phyloP scores from a whole-genome alignment of 2,329 filamentous ascomycete species.

The Moelleriella libera region DNA sequence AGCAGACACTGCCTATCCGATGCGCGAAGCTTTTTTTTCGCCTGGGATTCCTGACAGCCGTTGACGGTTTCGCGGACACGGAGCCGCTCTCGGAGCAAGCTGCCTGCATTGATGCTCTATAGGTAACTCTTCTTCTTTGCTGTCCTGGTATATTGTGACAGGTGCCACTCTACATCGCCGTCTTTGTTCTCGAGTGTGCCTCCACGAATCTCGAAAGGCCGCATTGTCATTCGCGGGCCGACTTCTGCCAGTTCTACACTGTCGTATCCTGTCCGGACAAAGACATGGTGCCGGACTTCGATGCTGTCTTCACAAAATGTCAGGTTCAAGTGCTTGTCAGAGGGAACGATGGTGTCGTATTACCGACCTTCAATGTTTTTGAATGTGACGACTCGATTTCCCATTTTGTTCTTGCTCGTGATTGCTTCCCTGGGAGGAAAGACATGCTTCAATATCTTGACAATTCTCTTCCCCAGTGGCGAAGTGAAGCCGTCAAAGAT shows the following conservation, averaged over 20 bases:
- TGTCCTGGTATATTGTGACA: constrained; percentile 90
- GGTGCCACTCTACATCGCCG: constrained; percentile 90
- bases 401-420: constrained; percentile 59
- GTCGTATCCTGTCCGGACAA: constrained; percentile 83
- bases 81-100: constrained; percentile 36
- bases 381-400: constrained; percentile 82
- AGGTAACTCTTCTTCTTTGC: constrained; percentile 65
- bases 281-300: constrained; percentile 71
- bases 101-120: not conserved
- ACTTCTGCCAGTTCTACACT: constrained; percentile 82
- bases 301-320: constrained; percentile 48
- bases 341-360: too few relatives aligned
- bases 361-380: constrained; percentile 59
- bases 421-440: constrained; percentile 78
- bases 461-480: constrained; percentile 64
- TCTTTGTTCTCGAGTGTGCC: constrained; percentile 90
- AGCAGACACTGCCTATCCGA: too few relatives aligned
- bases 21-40: too few relatives aligned
- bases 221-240: constrained; percentile 94
- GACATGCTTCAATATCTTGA: constrained; percentile 83
- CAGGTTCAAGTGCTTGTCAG: too few relatives aligned
- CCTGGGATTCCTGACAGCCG: too few relatives aligned
- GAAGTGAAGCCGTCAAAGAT: constrained; percentile 91
- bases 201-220: constrained; percentile 80
- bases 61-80: too few relatives aligned